Conservation (phyloP, 257 asterid species). For the Paraleonurus japonicus region DNA sequence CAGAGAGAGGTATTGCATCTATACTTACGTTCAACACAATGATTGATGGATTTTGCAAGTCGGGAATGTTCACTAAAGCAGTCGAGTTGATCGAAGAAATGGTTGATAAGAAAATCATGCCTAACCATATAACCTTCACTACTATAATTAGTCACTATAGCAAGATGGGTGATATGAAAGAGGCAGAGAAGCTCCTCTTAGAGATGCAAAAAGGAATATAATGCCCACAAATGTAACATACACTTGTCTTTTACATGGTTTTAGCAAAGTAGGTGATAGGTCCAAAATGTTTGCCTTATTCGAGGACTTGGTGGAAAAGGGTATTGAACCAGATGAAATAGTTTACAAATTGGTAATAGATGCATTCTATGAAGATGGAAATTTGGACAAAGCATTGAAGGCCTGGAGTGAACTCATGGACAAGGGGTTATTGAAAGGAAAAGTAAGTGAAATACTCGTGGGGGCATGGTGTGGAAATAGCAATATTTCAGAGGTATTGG, state of each 20-base stretch:
- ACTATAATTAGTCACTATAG: constrained; percentile 62
- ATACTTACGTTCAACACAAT: constrained; percentile 63
- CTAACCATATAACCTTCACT: constrained; percentile 74
- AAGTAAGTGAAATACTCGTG: constrained; percentile 45
- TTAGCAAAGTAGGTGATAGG: constrained; percentile 57
- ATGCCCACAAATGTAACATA: constrained; percentile 69
- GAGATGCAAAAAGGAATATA: constrained; percentile 64
- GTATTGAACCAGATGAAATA: constrained; percentile 74
- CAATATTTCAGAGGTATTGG: constrained; percentile 43
- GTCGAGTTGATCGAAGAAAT: constrained; percentile 57
- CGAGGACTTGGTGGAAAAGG: constrained; percentile 59
- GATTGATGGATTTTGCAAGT: constrained; percentile 74
- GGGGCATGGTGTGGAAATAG: constrained; percentile 55
- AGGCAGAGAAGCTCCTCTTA: constrained; percentile 65
- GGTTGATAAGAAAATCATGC: constrained; percentile 56
- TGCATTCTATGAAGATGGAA: constrained; percentile 55
- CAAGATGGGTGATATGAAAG: constrained; percentile 54
- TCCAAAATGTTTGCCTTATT: constrained; percentile 60
- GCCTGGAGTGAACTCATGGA: constrained; percentile 61
- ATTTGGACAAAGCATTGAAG: constrained; percentile 52
- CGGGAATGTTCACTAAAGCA: constrained; percentile 58
- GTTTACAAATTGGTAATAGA: constrained; percentile 52
- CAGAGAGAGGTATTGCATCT: constrained; percentile 57
- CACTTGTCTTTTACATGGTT: constrained; percentile 70
- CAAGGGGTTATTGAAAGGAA: constrained; percentile 56